Conservation (phyloP, 495 filamentous ascomycete genomes). For the Cladorrhinum samala region DNA sequence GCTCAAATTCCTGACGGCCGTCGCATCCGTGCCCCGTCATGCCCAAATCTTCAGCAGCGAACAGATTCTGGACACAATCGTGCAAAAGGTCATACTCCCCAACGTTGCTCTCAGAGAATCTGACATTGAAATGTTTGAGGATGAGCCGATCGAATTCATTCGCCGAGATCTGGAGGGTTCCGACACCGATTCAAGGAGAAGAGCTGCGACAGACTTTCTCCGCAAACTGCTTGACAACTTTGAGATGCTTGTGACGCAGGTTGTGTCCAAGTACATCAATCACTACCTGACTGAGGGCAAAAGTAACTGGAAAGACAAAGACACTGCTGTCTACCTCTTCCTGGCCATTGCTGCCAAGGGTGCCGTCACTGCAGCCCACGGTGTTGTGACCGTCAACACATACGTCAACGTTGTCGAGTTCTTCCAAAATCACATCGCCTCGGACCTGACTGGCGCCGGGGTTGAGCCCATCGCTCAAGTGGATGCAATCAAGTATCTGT, state of each 20-base stretch:
- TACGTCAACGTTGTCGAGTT: conserved; percentile 83
- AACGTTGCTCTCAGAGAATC: conserved; percentile 86
- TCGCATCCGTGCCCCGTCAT: conserved; percentile 68
- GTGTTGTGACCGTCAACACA: conserved; percentile 81
- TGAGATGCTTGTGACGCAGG: conserved; percentile 71
- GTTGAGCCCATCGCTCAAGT: conserved; percentile 86
- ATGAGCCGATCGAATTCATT: conserved; percentile 98
- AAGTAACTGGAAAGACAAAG: conserved; percentile 90
- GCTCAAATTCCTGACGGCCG: conserved; percentile 86
- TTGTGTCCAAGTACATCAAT: conserved; percentile 75
- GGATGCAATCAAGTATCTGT: conserved; percentile 94
- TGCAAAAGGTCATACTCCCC: conserved; percentile 91
- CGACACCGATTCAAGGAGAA: conserved; percentile 84
- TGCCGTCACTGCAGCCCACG: conserved; percentile 71
- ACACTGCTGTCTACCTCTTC: conserved; percentile 93
- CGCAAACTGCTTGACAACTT: conserved; percentile 82
- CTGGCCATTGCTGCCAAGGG: conserved; percentile 91
- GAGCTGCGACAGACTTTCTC: conserved; percentile 91
- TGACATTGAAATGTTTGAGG: conserved; percentile 92
- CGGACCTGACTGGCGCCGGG: conserved; percentile 63
- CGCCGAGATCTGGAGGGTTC: conserved; percentile 92
- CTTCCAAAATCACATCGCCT: conserved; percentile 83
- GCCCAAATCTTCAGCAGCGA: conserved; percentile 80
- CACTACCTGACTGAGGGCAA: conserved; percentile 66
- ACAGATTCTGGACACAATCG: conserved; percentile 67